Conservation (phyloP, 805 yeast genomes). For the Suhomyces sp. region DNA sequence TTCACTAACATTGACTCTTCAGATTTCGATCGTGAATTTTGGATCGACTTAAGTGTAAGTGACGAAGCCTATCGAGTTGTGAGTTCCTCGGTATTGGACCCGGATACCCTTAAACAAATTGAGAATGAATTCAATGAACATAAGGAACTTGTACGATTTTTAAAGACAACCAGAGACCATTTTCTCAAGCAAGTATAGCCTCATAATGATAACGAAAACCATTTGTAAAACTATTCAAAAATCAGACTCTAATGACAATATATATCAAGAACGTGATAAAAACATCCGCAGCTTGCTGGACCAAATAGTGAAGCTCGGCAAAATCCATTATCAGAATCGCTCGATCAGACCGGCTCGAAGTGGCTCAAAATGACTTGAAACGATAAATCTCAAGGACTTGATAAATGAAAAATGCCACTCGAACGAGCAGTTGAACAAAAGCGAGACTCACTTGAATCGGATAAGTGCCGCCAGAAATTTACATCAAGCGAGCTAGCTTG, state of each 20-base stretch:
- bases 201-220: background rate
- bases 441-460: background rate
- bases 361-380: no score
- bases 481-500: background rate
- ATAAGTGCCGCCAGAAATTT: background rate
- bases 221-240: background rate
- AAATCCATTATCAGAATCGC: no score
- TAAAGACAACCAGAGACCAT: constrained; percentile 9
- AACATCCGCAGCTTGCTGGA: no score
- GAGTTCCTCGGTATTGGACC: constrained; percentile 38
- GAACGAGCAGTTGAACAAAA: background rate
- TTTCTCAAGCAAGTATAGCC: constrained; percentile 3
- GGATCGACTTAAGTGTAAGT: constrained; percentile 46
- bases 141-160: constrained; percentile 25
- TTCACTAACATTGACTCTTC: constrained; percentile 49
- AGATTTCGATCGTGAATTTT: constrained; percentile 40
- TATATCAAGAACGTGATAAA: no score
- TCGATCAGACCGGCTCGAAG: no score
- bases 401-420: background rate
- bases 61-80: constrained; percentile 18
- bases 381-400: no score
- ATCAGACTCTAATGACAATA: background rate
- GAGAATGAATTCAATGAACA: constrained; percentile 24
- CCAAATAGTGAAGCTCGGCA: no score
- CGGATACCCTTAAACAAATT: constrained; percentile 12